Evolutionary conservation across 2,329 filamentous ascomycete genomes (phyloP).

Genomic region (Talaromyces sp.): DNA sequence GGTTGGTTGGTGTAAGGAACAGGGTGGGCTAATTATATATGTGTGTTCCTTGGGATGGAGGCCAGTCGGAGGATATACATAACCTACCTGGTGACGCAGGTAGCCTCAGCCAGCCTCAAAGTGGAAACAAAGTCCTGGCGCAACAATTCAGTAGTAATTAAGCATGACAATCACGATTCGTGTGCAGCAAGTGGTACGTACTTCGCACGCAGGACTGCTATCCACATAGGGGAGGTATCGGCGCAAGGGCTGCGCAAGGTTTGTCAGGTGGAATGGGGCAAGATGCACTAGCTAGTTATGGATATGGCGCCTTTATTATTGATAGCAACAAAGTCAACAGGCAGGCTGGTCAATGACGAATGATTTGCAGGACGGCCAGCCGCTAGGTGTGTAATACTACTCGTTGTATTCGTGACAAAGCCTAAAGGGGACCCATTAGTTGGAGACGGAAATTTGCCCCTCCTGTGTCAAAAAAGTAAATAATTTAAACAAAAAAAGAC

Average conservation of each 20-base stretch:
- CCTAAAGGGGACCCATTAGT: not conserved
- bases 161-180: not conserved
- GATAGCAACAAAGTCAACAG: not conserved
- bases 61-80: not conserved
- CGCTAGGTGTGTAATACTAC: not conserved
- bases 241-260: not conserved
- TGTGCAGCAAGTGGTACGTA: not conserved
- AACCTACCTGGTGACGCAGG: no score
- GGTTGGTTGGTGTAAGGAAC: not conserved
- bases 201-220: not conserved
- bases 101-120: no score
- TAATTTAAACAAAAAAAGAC: not conserved
- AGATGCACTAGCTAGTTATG: not conserved
- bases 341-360: not conserved
- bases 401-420: not conserved
- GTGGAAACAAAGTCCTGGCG: not conserved
- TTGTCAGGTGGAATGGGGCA: not conserved
- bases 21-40: no score
- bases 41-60: no score
- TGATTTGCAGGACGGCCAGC: not conserved
- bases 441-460: not conserved
- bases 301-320: not conserved
- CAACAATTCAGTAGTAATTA: not conserved
- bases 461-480: not conserved
- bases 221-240: not conserved